Percentiles rank a stretch among this genome's conserved stretches.
These are phyloP conservation scores for Euphrasia confusa DNA, from an alignment of 257 asterid species.

Conservation along the genomic window DNA sequence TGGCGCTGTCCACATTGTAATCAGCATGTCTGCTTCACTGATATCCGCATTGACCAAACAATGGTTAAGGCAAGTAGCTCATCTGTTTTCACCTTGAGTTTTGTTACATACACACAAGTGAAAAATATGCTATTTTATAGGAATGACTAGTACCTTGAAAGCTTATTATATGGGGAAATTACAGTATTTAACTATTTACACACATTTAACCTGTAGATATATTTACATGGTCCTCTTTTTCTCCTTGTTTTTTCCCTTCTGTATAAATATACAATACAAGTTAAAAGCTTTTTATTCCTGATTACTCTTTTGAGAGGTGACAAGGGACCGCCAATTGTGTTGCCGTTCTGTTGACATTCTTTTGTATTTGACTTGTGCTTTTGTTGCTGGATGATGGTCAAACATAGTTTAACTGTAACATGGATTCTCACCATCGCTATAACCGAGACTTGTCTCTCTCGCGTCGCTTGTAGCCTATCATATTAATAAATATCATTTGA, in stretches of 20 bases:
- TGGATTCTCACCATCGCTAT: no score
- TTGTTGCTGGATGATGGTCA: no score
- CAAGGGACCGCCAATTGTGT: no score
- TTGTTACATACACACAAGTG: slow-evolving; percentile 16
- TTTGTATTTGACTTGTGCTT: no score
- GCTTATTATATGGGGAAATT: background rate
- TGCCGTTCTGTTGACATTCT: no score
- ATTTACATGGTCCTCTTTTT: background rate
- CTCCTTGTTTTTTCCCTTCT: background rate
- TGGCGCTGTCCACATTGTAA: slow-evolving; percentile 98
- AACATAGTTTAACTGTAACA: no score
- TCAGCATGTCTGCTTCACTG: slow-evolving; percentile 75
- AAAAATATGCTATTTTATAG: background rate
- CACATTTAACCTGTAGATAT: slow-evolving; percentile 9
- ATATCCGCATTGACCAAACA: slow-evolving; percentile 70
- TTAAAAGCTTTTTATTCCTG: no score
- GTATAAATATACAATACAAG: background rate
- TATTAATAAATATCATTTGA: background rate
- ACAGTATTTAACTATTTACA: background rate
- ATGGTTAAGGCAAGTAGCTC: slow-evolving; percentile 73
- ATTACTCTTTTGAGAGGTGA: no score
- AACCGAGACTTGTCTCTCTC: no score
- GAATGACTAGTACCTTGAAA: background rate
- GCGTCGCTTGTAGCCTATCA: no score
- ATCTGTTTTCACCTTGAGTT: slow-evolving; percentile 14